Base-by-base conservation (phyloP, 2,329 filamentous ascomycete genomes). In the Dryadomyces quercus-mongolicae region DNA sequence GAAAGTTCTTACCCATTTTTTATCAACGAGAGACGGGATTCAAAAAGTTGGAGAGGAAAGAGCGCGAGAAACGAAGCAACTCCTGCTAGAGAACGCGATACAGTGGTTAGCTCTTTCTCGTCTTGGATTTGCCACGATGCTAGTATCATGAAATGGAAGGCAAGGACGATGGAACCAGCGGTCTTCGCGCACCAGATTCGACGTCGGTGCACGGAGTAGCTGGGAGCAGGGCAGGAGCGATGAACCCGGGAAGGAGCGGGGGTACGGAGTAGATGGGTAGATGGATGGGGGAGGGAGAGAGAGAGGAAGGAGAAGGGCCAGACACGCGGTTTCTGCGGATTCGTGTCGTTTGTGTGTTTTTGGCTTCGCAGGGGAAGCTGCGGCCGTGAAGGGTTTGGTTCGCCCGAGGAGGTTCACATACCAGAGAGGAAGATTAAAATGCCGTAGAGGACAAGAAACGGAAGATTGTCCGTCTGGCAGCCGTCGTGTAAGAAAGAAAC, bases 1-100 rank as follows among this genome's bases (percentile, higher is more conserved):
- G 12, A 31, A 31, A 21, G 65, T 65, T 67, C 71, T 74, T 74
- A 74, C 71, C 71, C 71, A 74, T 74, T 68, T 63, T 68, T 63
- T 64, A 66, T 68, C 65, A 16, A 36, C 36, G 21, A 34, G 44
- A 49, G 21, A 49, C 15, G 47, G 47, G 36, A 46, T 49, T 49
- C 38, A 21, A 44, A 55, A 49, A 31, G 22, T 56, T 7, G 48
- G 40, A 49, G 44, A 54, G 52, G 53, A 54, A 62, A 64, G 55
- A 57, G 56, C 58, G 56, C 58, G 61, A 56, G 57, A 65, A 64
- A 59, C 60, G 36, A 53, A 56, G 60, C 61, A 59, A 63, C 52
- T 52, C 64, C 62, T 67, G 54, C 47, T 53, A 53, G 58, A 21
- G 20, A 25, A 47, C 16, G 49, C 25, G 48, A 55, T 51, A 55